Conservation (phyloP, 1,284 basidiomycete species). For the Trametes polyzona region DNA sequence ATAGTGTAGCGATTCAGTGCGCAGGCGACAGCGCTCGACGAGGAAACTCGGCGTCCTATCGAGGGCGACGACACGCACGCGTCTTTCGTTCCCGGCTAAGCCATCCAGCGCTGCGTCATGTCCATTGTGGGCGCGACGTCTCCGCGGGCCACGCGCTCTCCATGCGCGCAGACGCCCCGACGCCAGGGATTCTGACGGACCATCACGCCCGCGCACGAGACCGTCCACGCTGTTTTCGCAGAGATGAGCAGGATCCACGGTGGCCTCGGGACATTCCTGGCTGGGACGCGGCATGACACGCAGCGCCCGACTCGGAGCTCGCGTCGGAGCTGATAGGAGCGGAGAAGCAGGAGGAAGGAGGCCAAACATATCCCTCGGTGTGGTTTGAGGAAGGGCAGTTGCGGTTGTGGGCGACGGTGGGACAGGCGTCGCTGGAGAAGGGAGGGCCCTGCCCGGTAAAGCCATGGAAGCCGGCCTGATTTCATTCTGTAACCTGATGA, state of each 20-base stretch:
- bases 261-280: constrained; percentile 6
- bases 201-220: constrained; percentile 8
- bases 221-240: neutral
- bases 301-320: neutral
- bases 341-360: neutral
- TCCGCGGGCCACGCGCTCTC: constrained; percentile 4
- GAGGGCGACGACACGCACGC: neutral
- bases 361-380: neutral
- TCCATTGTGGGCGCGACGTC: neutral
- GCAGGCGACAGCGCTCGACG: neutral
- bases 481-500: constrained; percentile 7
- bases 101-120: neutral
- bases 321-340: constrained; percentile 10
- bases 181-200: constrained; percentile 1
- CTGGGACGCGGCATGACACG: neutral
- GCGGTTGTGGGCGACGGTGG: neutral
- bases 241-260: constrained; percentile 9
- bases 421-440: neutral
- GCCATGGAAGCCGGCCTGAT: constrained; percentile 15
- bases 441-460: neutral
- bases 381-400: neutral
- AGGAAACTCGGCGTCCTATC: neutral
- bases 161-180: neutral
- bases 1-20: constrained; percentile 16
- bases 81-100: neutral